Evolutionary conservation across 2,329 filamentous ascomycete genomes (phyloP), one percentile per base, ranked within the genome.

Genomic region (Fusarium sp.): DNA sequence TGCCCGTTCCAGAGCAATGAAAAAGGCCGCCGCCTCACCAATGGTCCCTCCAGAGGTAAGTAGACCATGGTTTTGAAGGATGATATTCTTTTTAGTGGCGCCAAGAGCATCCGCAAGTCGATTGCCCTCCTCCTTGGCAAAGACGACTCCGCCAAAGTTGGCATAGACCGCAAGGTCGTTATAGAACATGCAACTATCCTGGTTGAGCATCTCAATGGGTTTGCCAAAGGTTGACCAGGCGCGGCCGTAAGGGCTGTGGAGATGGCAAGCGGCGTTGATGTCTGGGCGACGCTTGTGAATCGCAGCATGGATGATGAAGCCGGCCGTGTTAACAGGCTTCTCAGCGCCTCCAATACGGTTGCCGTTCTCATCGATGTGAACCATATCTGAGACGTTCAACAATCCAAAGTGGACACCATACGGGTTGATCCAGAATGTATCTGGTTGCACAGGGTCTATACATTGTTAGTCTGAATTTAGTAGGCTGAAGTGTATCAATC

Each of bases 1-100:
- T 11, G 86, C 87, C 40, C 89, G 84, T 77, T 94, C 91, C 71
- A 93, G 83, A 6, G 89, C 79, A 5, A 87, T 88, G 74, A 92
- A 93, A 55, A 92, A 79, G 67, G 88, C 92, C 0, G 89, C 89
- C 0, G 91, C 91, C 77, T 93, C 91, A 65, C 91, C 91, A 4
- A 93, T 89, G 0, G 91, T 93, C 1, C 77, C 75, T 1, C 91
- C 91, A 0, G 90, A 88, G 0, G 90, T 92, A 42, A 93, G 76
- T 6, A 93, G 78, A 0, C 91, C 91, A 73, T 93, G 91, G 74
- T 93, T 93, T 69, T 89, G 83, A 39, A 93, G 76, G 49, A 92
- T 90, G 69, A 89, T 81, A 17, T 84, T 89, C 76, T 84, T 91
- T 62, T 85, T 87, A 0, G 80, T 77, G 1, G 68, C 60, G 0